phyloP scores from a whole-genome alignment of 192 early-diverging fungal genomes.

The Obelidium mucronatum region DNA sequence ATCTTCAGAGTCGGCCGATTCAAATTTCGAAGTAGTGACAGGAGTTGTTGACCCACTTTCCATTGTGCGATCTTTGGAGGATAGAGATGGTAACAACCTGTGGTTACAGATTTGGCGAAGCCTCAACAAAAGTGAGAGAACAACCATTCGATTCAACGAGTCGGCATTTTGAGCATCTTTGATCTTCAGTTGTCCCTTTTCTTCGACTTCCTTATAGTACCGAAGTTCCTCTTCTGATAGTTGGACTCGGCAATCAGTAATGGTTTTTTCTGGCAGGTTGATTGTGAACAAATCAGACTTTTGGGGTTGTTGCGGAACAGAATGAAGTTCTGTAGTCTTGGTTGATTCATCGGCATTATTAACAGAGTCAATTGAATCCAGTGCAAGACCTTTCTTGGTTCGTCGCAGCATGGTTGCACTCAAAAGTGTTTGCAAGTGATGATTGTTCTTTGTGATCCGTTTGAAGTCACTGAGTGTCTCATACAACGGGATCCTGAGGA shows the following conservation, averaged over 20 bases:
- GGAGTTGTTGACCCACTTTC: background rate
- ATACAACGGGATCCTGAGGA: constrained; percentile 32
- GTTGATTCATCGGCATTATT: background rate
- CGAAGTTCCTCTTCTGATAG: constrained; percentile 59
- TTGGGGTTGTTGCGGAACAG: too few relatives aligned
- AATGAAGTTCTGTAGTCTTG: background rate
- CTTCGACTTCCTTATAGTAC: constrained; percentile 55
- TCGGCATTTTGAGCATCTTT: background rate
- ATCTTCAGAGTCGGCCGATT: too few relatives aligned
- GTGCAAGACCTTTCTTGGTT: constrained; percentile 60
- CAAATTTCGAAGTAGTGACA: background rate
- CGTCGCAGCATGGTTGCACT: constrained; percentile 55
- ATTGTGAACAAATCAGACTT: constrained; percentile 54
- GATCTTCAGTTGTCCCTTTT: background rate
- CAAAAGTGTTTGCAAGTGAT: background rate
- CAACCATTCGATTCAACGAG: constrained; percentile 2
- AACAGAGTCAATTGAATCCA: background rate
- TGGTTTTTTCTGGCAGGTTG: constrained; percentile 58
- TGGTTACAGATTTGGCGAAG: constrained; percentile 90
- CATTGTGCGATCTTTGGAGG: constrained; percentile 27
- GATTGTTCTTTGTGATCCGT: background rate
- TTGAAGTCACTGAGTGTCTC: constrained; percentile 9
- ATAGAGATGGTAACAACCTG: constrained; percentile 82
- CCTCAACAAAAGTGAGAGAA: constrained; percentile 65
- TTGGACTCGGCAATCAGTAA: constrained; percentile 45